These are phyloP conservation scores for Discostella pseudostelligera DNA, from an alignment of 108 stramenopile genomes.

Conservation along the genomic window DNA sequence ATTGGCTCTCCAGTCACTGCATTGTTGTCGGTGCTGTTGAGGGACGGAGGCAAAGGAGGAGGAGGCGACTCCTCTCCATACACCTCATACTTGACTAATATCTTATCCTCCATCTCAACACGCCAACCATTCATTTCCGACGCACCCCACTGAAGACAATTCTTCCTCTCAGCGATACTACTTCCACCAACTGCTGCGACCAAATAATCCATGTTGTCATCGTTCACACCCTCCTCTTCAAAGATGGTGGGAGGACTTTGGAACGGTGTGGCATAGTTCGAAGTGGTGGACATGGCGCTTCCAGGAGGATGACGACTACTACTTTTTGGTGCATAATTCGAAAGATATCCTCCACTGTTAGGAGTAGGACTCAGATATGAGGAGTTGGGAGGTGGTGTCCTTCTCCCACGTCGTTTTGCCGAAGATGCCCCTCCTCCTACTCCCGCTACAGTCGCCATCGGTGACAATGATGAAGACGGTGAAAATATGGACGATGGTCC, in stretches of 20 bases:
- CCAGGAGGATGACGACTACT: constrained; percentile 8
- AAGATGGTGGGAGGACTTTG: constrained; percentile 6
- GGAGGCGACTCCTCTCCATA: constrained; percentile 11
- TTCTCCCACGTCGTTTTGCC: not conserved
- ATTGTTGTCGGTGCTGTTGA: not conserved
- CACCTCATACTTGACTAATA: constrained; percentile 20
- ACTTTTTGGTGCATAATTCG: not conserved
- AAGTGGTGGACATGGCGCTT: not conserved
- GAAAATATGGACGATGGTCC: constrained; percentile 19
- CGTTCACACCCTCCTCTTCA: not conserved
- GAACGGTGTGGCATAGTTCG: constrained; percentile 33
- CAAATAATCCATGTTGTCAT: not conserved
- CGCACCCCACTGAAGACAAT: constrained; percentile 58
- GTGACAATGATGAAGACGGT: not conserved
- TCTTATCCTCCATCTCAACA: constrained; percentile 85
- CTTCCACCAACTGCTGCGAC: not conserved
- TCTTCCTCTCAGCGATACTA: not conserved
- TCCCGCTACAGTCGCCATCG: not conserved
- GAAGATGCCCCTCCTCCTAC: not conserved
- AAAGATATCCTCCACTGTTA: not conserved
- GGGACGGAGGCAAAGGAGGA: constrained; percentile 3
- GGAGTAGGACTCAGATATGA: constrained; percentile 45
- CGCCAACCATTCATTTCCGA: constrained; percentile 85
- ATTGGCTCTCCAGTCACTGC: constrained; percentile 1
- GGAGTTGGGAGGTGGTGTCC: not conserved